A percentile compares a stretch with the other conserved stretches of the same genome.
These are phyloP conservation scores for Euphorbia peplus DNA, from an alignment of 345 rosid species.

Conservation along the genomic window DNA sequence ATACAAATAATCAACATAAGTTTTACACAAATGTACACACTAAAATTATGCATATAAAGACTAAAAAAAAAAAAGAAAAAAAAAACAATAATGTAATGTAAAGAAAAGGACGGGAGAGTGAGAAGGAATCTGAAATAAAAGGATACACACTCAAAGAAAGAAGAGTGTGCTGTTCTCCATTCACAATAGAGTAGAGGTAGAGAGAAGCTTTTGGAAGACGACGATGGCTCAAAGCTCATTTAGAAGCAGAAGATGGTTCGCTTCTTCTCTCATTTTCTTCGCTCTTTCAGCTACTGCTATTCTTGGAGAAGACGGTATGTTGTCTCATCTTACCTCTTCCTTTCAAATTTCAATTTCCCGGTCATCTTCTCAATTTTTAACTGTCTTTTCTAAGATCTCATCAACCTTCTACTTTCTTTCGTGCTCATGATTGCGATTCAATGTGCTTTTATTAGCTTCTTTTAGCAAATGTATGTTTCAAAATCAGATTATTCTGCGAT, in stretches of 20 bases:
- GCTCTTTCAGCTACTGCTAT: conserved; percentile 38
- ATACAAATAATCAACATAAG: too few relatives aligned
- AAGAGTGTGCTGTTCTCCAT: conserved; percentile 6
- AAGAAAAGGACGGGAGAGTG: conserved; percentile 19
- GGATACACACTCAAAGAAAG: conserved; percentile 30
- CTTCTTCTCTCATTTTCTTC: conserved; percentile 37
- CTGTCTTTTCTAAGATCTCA: conserved; percentile 29
- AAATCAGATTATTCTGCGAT: background rate
- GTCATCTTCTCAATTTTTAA: background rate
- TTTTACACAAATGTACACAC: background rate
- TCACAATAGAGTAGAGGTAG: conserved; percentile 24
- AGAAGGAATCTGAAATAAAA: conserved; percentile 51
- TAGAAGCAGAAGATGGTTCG: conserved; percentile 43
- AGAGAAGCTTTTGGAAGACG: background rate
- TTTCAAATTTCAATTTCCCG: background rate
- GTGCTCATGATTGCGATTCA: background rate
- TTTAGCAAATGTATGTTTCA: background rate
- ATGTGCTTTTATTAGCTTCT: background rate
- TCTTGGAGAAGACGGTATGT: conserved; percentile 64
- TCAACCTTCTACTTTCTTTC: background rate
- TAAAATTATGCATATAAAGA: background rate
- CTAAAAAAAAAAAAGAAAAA: background rate
- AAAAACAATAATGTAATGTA: background rate
- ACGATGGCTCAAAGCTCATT: conserved; percentile 39
- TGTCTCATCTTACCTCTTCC: background rate